A percentile compares a stretch with the other conserved stretches of the same genome.
These are phyloP conservation scores for Triglochin maritima DNA, from an alignment of 106 monocot species.

Conservation along the genomic window DNA sequence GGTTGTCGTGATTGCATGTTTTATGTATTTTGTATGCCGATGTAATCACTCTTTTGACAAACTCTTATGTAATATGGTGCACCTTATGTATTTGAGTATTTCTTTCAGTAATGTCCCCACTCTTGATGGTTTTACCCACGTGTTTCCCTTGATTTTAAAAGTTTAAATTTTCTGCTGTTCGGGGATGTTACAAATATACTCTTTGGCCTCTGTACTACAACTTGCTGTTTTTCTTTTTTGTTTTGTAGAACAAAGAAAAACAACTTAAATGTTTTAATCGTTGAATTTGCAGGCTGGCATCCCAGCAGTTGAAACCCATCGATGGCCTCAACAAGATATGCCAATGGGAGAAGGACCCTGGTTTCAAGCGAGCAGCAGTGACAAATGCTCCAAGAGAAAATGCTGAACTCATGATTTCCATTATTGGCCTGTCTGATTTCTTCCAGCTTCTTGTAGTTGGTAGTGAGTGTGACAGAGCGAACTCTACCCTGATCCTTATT, in stretches of 20 bases:
- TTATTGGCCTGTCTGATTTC: slow-evolving; percentile 68
- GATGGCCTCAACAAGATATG: slow-evolving; percentile 58
- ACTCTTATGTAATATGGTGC: too few relatives aligned
- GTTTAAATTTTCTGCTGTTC: too few relatives aligned
- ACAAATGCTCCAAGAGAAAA: slow-evolving; percentile 77
- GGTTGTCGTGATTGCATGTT: too few relatives aligned
- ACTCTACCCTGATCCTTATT: slow-evolving; percentile 77
- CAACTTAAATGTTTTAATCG: too few relatives aligned
- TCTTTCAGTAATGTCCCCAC: too few relatives aligned
- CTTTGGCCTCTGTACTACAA: neutral
- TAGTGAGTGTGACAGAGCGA: slow-evolving; percentile 66
- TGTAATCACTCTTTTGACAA: too few relatives aligned
- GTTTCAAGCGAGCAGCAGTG: slow-evolving; percentile 71
- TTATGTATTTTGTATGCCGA: too few relatives aligned
- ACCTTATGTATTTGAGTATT: too few relatives aligned
- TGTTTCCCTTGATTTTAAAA: too few relatives aligned
- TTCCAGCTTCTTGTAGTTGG: slow-evolving; percentile 64
- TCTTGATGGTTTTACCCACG: too few relatives aligned
- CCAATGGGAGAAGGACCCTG: slow-evolving; percentile 48
- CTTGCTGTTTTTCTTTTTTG: neutral
- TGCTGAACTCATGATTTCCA: slow-evolving; percentile 77
- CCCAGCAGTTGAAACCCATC: slow-evolving; percentile 40
- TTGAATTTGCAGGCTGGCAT: slow-evolving; percentile 38
- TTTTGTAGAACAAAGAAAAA: too few relatives aligned
- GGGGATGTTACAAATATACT: too few relatives aligned